Conservation (phyloP, 345 rosid species). For the Hevea brasiliensis region DNA sequence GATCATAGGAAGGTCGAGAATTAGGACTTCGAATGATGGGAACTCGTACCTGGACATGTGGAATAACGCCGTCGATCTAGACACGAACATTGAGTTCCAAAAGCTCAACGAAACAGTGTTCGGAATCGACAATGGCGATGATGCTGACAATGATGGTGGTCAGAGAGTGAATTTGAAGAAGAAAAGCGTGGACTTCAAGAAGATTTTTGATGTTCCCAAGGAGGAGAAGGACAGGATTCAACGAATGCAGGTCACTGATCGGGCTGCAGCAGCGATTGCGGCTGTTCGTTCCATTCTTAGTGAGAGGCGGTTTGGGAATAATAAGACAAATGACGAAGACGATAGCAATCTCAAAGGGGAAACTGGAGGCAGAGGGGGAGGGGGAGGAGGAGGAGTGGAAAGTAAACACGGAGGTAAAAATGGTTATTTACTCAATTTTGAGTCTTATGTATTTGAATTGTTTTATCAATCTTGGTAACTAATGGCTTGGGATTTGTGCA, state of each 20-base stretch:
- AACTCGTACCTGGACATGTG: conserved; percentile 81
- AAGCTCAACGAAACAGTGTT: conserved; percentile 36
- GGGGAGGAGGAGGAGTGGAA: not conserved
- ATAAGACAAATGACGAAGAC: not conserved
- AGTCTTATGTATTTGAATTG: not conserved
- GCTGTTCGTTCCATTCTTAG: conserved; percentile 64
- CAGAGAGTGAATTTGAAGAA: conserved; percentile 44
- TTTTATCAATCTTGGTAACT: not conserved
- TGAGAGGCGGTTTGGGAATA: conserved; percentile 16
- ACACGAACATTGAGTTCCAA: conserved; percentile 58
- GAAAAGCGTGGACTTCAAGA: conserved; percentile 76
- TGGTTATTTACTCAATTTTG: not conserved
- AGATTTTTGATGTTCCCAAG: conserved; percentile 59
- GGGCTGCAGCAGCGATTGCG: conserved; percentile 78
- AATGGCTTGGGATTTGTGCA: not conserved
- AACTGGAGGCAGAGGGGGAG: not conserved
- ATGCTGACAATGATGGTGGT: not conserved
- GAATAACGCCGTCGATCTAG: conserved; percentile 74
- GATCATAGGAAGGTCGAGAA: conserved; percentile 13
- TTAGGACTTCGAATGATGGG: conserved; percentile 46
- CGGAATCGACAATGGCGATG: not conserved
- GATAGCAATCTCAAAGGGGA: not conserved
- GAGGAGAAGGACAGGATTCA: conserved; percentile 84
- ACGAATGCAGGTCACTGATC: conserved; percentile 80
- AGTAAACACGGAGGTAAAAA: conserved; percentile 27